phyloP scores from a whole-genome alignment of 441 rosid genomes.

The Oxalis stricta region DNA sequence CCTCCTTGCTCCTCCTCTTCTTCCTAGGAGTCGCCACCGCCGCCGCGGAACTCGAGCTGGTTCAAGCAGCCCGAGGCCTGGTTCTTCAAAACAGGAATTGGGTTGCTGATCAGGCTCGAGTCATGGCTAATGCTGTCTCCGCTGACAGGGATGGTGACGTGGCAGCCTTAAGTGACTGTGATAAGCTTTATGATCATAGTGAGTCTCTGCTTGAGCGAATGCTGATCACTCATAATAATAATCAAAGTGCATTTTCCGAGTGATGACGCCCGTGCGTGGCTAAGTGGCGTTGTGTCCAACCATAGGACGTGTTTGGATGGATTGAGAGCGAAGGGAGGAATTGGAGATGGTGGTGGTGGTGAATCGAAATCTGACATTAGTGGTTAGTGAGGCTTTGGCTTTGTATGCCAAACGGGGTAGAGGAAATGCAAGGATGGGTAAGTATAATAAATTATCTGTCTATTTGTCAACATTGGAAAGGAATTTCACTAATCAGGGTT shows the following conservation, averaged over 20 bases:
- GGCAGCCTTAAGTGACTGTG: constrained; percentile 34
- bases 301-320: constrained; percentile 61
- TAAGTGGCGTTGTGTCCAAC: constrained; percentile 43
- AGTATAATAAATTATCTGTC: not conserved
- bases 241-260: too few species aligned
- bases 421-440: constrained; percentile 16
- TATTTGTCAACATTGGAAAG: not conserved
- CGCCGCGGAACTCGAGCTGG: constrained; percentile 13
- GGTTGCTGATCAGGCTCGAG: constrained; percentile 15
- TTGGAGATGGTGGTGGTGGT: constrained; percentile 7
- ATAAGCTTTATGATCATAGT: constrained; percentile 35
- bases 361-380: constrained; percentile 25
- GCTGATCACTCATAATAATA: constrained; percentile 16
- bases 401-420: constrained; percentile 13
- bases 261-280: constrained; percentile 54
- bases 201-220: constrained; percentile 29
- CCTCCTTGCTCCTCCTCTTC: constrained; percentile 17
- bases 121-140: too few species aligned
- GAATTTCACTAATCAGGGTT: too few species aligned
- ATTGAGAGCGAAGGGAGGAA: constrained; percentile 17
- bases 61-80: constrained; percentile 22
- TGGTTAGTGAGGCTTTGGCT: constrained; percentile 33
- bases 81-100: constrained; percentile 19
- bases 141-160: not conserved
- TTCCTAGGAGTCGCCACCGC: constrained; percentile 15